phyloP scores from a whole-genome alignment of 2,329 filamentous ascomycete species.

The Colletotrichum limetticola region DNA sequence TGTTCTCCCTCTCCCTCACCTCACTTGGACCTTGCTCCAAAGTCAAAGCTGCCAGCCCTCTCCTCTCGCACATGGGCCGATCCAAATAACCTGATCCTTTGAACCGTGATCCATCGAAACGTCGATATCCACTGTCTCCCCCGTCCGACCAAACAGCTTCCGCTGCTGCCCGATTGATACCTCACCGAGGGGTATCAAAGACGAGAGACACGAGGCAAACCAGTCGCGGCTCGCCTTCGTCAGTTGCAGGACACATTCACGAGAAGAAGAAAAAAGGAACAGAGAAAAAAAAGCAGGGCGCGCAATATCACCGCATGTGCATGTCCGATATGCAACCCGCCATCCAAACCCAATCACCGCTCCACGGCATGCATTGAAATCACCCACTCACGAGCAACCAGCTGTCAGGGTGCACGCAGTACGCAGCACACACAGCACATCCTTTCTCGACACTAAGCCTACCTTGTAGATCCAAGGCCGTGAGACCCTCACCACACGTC shows the following conservation, averaged over 20 bases:
- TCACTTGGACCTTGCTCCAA: not conserved
- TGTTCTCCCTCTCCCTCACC: not conserved
- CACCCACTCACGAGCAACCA: conserved; percentile 34
- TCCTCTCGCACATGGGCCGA: not conserved
- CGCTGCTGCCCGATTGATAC: conserved; percentile 37
- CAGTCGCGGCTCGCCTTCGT: conserved; percentile 1
- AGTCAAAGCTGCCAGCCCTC: not conserved
- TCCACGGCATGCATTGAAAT: conserved; percentile 27
- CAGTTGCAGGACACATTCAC: conserved; percentile 2
- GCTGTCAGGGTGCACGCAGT: conserved; percentile 26
- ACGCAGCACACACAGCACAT: not conserved
- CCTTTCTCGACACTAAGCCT: conserved; percentile 15
- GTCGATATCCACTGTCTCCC: not conserved
- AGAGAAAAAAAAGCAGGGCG: conserved; percentile 25
- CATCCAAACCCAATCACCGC: conserved; percentile 35
- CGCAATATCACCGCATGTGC: conserved; percentile 31
- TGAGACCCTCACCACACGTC: conserved; percentile 1
- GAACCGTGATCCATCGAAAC: not conserved
- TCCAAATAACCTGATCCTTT: not conserved
- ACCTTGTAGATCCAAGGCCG: not conserved
- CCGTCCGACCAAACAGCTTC: conserved; percentile 24
- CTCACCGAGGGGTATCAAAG: conserved; percentile 15
- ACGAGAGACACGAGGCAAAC: conserved; percentile 16
- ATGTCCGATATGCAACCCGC: conserved; percentile 31
- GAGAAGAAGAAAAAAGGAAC: too few relatives aligned